Base-by-base conservation (phyloP, 2,329 filamentous ascomycete genomes). In the Xylariaceae sp. region DNA sequence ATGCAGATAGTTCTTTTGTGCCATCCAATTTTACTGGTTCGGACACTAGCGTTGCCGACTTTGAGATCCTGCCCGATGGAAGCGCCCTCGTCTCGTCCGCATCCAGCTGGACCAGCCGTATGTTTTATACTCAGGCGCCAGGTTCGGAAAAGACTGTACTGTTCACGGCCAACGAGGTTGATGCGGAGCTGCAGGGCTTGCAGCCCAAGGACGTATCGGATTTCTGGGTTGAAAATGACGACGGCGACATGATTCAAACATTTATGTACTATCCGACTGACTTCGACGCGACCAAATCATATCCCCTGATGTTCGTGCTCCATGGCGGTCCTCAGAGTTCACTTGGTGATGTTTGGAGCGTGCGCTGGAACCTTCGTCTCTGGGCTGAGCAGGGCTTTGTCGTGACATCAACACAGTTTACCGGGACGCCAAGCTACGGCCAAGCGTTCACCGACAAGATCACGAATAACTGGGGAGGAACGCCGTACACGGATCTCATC, bases 381-480 rank as follows among this genome's bases (percentile, higher is more conserved):
- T 56, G 53, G 53, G 50, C 53, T 6, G 53, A 56, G 22, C 50
- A 56, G 17, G 53, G 53, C 17, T 56, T 56, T 18, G 50, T 56
- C 17, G 53, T 56, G 34, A 50, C 53, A 28, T 18, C 53, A 5
- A 33, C 31, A 13, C 53, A 56, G 17, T 56, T 56, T 45, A 56
- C 53, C 4, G 53, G 53, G 42, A 42, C 53, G 5, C 47, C 53
- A 3, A 50, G 53, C n/a, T 56, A 56, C 36, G 19, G 53, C 16
- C 53, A 56, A 31, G 50, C 40, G n/a, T 56, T 56, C 39, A 53
- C 50, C 12, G 50, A 56, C 40, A 56, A 56, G 44, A 56, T 56
- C 17, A 50, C 53, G 18, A 53, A 50, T 28, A 56, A 56, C 47
- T 56, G 53, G 53, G 53, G 53, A 42, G 53, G 53, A 12, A 56